Evolutionary conservation across 768 basidiomycete genomes (phyloP).

Genomic region (Panaeolus papilionaceus): DNA sequence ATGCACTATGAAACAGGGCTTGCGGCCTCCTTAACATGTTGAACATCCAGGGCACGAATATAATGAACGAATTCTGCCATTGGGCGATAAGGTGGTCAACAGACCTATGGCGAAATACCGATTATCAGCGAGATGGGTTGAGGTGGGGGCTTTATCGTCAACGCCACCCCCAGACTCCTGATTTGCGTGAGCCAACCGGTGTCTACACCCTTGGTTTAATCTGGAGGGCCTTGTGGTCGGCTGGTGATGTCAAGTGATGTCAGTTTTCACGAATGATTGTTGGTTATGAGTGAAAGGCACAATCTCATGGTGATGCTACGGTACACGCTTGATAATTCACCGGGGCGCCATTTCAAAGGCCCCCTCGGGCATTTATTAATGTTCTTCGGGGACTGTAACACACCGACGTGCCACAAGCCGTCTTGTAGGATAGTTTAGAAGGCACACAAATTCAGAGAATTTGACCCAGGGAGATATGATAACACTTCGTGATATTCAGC

Average conservation of each 20-base stretch:
- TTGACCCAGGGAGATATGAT: background rate
- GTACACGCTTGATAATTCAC: too few species aligned
- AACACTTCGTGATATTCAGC: background rate
- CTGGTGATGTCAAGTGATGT: background rate
- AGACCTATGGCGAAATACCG: background rate
- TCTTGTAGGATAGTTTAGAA: too few species aligned
- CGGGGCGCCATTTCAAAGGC: too few species aligned
- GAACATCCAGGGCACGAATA: background rate
- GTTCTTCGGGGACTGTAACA: too few species aligned
- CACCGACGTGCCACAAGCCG: too few species aligned
- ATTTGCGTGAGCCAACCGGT: background rate
- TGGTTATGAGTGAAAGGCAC: too few species aligned
- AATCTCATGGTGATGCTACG: too few species aligned
- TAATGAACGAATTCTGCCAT: background rate
- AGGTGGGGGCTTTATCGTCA: background rate
- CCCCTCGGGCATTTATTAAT: too few species aligned
- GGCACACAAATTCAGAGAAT: background rate
- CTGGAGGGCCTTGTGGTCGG: background rate
- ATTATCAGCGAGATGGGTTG: slow-evolving; percentile 7
- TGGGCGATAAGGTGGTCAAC: slow-evolving; percentile 13
- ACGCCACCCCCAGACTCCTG: background rate
- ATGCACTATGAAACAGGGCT: background rate
- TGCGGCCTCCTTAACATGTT: background rate
- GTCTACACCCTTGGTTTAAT: too few species aligned
- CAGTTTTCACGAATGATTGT: too few species aligned